Percentiles rank a stretch among this genome's conserved stretches.
Evolutionary conservation across 2,329 filamentous ascomycete genomes (phyloP).

Genomic region (Thielaviopsis ethacetica): DNA sequence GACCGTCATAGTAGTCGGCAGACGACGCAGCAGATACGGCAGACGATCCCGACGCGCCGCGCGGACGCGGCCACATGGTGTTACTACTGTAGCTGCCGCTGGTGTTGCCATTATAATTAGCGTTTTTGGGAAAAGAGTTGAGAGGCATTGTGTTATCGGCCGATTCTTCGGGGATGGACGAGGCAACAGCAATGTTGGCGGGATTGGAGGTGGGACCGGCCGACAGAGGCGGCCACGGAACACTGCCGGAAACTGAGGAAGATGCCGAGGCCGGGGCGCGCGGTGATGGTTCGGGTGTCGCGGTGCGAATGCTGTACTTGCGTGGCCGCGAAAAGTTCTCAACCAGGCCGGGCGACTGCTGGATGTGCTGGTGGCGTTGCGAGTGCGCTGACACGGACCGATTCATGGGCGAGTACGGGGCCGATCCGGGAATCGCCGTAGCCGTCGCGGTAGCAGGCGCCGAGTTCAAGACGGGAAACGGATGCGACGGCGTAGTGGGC

Average conservation of each 20-base stretch:
- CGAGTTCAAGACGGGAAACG: neutral
- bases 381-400: neutral
- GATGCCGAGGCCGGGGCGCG: conserved; percentile 6
- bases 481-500: neutral
- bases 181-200: neutral
- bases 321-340: conserved; percentile 46
- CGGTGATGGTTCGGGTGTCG: conserved; percentile 6
- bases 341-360: conserved; percentile 16
- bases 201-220: neutral
- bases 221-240: neutral
- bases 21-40: conserved; percentile 26
- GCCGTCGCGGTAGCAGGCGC: neutral
- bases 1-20: conserved; percentile 24
- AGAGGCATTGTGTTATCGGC: neutral
- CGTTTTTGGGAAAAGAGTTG: neutral
- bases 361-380: neutral
- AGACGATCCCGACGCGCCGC: conserved; percentile 24
- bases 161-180: neutral
- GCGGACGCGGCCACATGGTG: conserved; percentile 9
- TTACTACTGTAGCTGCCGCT: neutral
- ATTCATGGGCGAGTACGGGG: neutral
- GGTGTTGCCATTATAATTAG: neutral
- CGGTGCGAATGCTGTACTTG: conserved; percentile 30
- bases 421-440: neutral
- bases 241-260: neutral